Conservation (phyloP, 768 basidiomycete genomes). For the Lactarius evosmus region DNA sequence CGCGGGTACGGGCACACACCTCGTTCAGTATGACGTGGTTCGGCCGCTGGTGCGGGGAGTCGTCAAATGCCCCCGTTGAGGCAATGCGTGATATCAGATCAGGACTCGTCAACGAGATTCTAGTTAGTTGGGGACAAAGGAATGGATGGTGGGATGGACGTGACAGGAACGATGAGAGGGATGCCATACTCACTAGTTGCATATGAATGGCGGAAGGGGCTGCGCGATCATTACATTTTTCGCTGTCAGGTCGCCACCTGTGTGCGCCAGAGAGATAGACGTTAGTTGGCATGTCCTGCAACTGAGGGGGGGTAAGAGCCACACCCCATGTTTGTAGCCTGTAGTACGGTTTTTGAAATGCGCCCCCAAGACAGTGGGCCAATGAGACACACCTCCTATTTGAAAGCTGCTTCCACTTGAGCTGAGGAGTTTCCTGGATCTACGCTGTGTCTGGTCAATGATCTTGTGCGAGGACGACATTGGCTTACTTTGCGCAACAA, state of each 20-base stretch:
- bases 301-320: constrained; percentile 14
- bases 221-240: constrained; percentile 68
- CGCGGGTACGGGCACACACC: constrained; percentile 38
- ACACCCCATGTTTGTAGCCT: constrained; percentile 76
- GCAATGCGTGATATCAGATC: constrained; percentile 69
- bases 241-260: constrained; percentile 72
- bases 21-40: constrained; percentile 93
- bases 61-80: constrained; percentile 58
- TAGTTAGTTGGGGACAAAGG: not conserved
- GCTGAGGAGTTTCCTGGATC: constrained; percentile 77
- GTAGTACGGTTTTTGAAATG: not conserved
- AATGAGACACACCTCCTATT: constrained; percentile 58
- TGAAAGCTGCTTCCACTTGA: constrained; percentile 73
- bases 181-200: constrained; percentile 51
- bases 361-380: not conserved
- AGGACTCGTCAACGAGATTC: constrained; percentile 51
- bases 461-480: constrained; percentile 5
- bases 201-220: constrained; percentile 67
- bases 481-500: constrained; percentile 66
- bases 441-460: constrained; percentile 33
- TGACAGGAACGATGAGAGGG: constrained; percentile 8
- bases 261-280: not conserved
- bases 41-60: constrained; percentile 61
- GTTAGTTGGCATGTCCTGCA: not conserved
- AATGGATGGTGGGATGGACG: not conserved